Evolutionary conservation across 2,329 filamentous ascomycete species (phyloP).

Genomic region (Fulvia fulva): DNA sequence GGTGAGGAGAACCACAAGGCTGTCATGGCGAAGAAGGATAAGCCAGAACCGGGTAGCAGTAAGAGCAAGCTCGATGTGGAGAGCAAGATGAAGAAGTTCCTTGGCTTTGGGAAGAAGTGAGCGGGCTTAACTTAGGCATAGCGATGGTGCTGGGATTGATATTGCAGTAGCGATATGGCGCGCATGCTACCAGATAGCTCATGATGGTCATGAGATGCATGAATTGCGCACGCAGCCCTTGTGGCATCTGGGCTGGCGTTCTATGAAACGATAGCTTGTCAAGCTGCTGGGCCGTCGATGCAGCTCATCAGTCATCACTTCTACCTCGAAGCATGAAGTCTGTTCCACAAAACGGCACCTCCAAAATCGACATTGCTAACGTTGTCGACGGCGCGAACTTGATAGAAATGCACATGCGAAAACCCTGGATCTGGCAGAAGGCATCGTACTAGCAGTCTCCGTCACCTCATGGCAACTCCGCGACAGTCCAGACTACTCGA

Average conservation of each 20-base stretch:
- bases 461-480: no score
- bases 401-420: background rate
- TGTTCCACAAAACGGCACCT: background rate
- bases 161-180: background rate
- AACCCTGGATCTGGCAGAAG: no score
- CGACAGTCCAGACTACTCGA: no score
- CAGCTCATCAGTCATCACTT: background rate
- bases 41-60: slow-evolving; percentile 7
- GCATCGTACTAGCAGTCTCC: no score
- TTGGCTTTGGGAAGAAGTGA: slow-evolving; percentile 68
- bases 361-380: background rate
- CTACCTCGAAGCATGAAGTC: background rate
- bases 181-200: background rate
- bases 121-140: background rate
- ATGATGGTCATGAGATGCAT: background rate
- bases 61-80: slow-evolving; percentile 38
- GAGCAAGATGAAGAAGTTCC: slow-evolving; percentile 63
- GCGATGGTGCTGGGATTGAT: background rate
- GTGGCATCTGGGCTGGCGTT: background rate
- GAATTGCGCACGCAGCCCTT: background rate
- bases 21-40: slow-evolving; percentile 30
- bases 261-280: background rate
- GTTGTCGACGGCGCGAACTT: background rate
- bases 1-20: slow-evolving; percentile 24
- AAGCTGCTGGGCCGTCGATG: background rate